These are phyloP conservation scores for Pseudopithomyces maydicus DNA, from an alignment of 2,329 filamentous ascomycete species.

Conservation along the genomic window DNA sequence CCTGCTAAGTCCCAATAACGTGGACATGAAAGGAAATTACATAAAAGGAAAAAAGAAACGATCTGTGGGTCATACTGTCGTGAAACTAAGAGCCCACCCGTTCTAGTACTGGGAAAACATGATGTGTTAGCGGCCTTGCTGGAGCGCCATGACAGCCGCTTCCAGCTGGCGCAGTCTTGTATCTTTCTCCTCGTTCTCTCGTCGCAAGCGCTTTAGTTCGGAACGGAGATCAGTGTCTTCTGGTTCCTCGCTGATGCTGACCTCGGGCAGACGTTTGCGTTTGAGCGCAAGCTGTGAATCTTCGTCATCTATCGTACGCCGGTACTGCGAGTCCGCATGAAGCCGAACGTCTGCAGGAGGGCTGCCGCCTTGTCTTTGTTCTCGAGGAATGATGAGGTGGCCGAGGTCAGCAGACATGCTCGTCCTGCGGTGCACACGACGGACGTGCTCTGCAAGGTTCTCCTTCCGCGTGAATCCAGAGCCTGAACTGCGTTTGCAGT, in stretches of 20 bases:
- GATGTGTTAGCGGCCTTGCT: slow-evolving; percentile 28
- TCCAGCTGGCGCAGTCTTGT: slow-evolving; percentile 42
- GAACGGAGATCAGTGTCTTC: slow-evolving; percentile 40
- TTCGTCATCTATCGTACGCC: slow-evolving; percentile 30
- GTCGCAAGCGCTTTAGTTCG: slow-evolving; percentile 48
- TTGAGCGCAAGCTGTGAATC: slow-evolving; percentile 30
- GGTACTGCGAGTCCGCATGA: slow-evolving; percentile 31
- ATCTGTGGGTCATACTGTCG: slow-evolving; percentile 14
- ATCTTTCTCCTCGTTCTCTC: slow-evolving; percentile 50
- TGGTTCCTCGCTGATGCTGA: slow-evolving; percentile 24
- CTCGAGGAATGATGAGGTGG: slow-evolving; percentile 33
- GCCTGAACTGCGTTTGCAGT: slow-evolving; percentile 87
- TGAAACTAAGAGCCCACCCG: slow-evolving; percentile 8
- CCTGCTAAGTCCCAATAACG: neutral
- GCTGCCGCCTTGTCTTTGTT: slow-evolving; percentile 26
- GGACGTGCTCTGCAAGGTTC: slow-evolving; percentile 91
- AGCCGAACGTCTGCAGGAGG: slow-evolving; percentile 24
- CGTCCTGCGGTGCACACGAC: slow-evolving; percentile 72
- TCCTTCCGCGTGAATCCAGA: slow-evolving; percentile 92
- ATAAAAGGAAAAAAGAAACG: neutral
- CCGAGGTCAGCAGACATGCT: slow-evolving; percentile 44
- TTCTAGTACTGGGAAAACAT: slow-evolving; percentile 1
- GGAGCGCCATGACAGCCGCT: slow-evolving; percentile 40
- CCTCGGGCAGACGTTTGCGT: slow-evolving; percentile 39
- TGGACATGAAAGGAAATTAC: slow-evolving; percentile 4